phyloP scores from a whole-genome alignment of 2,329 filamentous ascomycete genomes.

The Spiromastix sp. region DNA sequence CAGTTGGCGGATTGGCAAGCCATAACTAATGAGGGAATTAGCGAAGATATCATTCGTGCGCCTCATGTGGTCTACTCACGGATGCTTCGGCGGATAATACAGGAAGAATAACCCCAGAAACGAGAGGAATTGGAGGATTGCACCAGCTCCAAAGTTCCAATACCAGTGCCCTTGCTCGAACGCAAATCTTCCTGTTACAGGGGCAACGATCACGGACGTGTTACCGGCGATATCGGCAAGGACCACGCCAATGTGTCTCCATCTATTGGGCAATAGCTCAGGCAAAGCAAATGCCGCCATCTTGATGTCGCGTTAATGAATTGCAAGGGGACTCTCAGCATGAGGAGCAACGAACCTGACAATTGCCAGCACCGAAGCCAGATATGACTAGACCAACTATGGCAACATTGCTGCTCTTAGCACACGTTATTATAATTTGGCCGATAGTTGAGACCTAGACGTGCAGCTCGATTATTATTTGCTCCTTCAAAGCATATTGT shows the following conservation, averaged over 20 bases:
- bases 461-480: neutral
- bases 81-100: constrained; percentile 33
- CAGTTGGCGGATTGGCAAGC: constrained; percentile 24
- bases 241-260: constrained; percentile 36
- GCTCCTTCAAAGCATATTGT: neutral
- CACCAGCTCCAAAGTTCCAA: constrained; percentile 37
- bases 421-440: constrained; percentile 29
- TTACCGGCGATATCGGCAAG: constrained; percentile 35
- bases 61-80: constrained; percentile 21
- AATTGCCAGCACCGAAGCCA: constrained; percentile 37
- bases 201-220: constrained; percentile 37
- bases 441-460: constrained; percentile 24
- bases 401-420: constrained; percentile 29
- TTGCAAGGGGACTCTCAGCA: constrained; percentile 7
- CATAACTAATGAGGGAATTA: constrained; percentile 20
- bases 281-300: constrained; percentile 37
- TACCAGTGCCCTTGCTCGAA: constrained; percentile 30
- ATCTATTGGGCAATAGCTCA: constrained; percentile 41
- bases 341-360: constrained; percentile 23
- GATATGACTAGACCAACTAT: constrained; percentile 33
- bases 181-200: constrained; percentile 36
- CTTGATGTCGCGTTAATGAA: too few species aligned
- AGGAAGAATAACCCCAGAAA: constrained; percentile 34
- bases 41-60: constrained; percentile 11
- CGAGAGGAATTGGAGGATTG: constrained; percentile 35